These are phyloP conservation scores for Cyclocybe cylindracea DNA, from an alignment of 768 basidiomycete genomes.

Conservation along the genomic window DNA sequence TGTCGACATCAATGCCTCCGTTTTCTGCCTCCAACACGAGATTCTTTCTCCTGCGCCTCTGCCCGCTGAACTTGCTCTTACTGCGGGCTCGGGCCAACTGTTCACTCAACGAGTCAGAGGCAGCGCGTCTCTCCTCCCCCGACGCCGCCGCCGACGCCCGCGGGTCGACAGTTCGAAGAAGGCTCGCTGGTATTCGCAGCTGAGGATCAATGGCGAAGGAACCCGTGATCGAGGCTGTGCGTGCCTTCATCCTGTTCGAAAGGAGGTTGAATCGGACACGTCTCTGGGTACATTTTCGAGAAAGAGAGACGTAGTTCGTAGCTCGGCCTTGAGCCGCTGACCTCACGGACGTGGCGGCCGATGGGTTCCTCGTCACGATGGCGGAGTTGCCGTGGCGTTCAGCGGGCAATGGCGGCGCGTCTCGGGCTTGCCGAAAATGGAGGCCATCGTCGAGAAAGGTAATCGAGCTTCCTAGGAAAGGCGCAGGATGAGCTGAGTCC, in stretches of 20 bases:
- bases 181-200: slow-evolving; percentile 35
- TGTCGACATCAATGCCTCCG: slow-evolving; percentile 42
- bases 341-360: not conserved
- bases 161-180: slow-evolving; percentile 28
- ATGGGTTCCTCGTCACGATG: not conserved
- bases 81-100: not conserved
- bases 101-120: not conserved
- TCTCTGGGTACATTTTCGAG: slow-evolving; percentile 25
- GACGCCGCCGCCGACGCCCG: slow-evolving; percentile 15
- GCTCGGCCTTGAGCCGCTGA: slow-evolving; percentile 1
- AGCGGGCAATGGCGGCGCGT: too few species aligned
- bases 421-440: too few species aligned
- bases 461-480: too few species aligned
- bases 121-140: not conserved
- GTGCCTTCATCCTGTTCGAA: slow-evolving; percentile 3
- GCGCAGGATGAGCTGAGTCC: too few species aligned
- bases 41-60: slow-evolving; percentile 28
- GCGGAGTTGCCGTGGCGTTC: too few species aligned
- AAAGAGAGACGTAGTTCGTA: slow-evolving; percentile 33
- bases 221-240: slow-evolving; percentile 31
- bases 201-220: slow-evolving; percentile 41
- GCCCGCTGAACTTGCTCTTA: not conserved
- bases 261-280: slow-evolving; percentile 13
- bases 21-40: slow-evolving; percentile 38
- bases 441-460: too few species aligned